Conservation (phyloP, 176 grass and related monocot genomes). For the Carex myosuroides region DNA sequence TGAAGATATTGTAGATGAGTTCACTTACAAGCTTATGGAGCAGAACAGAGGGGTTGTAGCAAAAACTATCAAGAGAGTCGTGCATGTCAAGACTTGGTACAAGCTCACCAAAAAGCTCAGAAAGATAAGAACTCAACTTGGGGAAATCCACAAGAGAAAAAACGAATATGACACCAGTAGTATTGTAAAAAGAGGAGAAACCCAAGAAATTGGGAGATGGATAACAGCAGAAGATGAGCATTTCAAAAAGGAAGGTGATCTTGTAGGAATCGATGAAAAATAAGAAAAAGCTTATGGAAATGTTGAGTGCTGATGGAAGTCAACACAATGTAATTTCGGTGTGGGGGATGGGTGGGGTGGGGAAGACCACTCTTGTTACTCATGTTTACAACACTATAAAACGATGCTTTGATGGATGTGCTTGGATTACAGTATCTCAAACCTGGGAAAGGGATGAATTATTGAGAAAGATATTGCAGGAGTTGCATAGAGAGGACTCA, state of each 20-base stretch:
- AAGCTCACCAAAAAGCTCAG: not conserved
- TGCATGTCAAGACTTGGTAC: not conserved
- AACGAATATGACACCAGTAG: not conserved
- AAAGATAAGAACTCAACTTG: not conserved
- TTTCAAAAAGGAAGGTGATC: not conserved
- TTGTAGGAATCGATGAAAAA: not conserved
- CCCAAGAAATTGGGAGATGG: not conserved
- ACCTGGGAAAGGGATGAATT: not conserved
- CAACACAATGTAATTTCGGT: not conserved
- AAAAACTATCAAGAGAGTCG: not conserved
- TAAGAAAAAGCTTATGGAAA: not conserved
- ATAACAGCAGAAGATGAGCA: not conserved
- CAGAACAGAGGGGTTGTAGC: not conserved
- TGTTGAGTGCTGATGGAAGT: not conserved
- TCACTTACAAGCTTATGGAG: not conserved
- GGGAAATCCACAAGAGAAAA: not conserved
- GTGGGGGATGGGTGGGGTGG: too few species aligned
- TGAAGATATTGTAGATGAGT: not conserved
- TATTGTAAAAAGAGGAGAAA: not conserved
- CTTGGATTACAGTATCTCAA: not conserved
- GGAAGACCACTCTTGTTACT: not conserved
- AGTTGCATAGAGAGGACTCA: not conserved
- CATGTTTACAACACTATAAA: not conserved
- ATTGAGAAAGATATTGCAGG: not conserved
- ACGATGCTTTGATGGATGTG: not conserved